Base-by-base conservation (phyloP, 257 asterid species). In the Fraxinus anomala region DNA sequence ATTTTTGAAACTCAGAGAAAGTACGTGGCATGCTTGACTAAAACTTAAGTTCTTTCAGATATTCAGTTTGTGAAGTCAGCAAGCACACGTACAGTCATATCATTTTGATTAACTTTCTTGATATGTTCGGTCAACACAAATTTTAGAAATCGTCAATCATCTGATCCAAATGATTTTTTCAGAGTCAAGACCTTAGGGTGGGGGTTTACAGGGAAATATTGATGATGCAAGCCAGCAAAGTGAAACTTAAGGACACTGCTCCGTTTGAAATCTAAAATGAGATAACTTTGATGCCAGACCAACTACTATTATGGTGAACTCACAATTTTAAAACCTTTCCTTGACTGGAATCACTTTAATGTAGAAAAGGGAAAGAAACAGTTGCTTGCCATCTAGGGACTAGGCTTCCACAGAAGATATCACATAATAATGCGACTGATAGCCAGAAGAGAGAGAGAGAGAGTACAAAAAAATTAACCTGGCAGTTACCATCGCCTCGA, bases 401-500 rank as follows among this genome's bases (percentile, higher is more conserved):
- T 10, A 61, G 14, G 68, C 16, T 24, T 23, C 31, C 31, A 8
- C 19, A 61, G 14, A 24, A 61, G 28, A 61, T 17, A 51, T 51
- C 68, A 54, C 12, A 19, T 4, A 17, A 54, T 9, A 54, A n/a
- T 54, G 65, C 65, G 0, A 54, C 11, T 6, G 65, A 17, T 11
- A 19, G 26, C 65, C 24, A 4, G 0, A 14, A 6, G 31, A 7
- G 30, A 21, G 9, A 1, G 67, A 12, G 2, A 23, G 63, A 30
- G 51, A 39, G 42, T n/a, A 40, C 26, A 65, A 70, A 79, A 72
- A 63, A 77, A 67, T 86, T 75, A 63, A 92, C 99, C 99, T 94
- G 99, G 85, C 99, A 94, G 85, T 94, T 94, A 68, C 99, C 99
- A 80, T 94, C 99, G 11, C 97, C 97, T 84, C 83, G 91, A 86